Evolutionary conservation across 225 moss, liverwort and hornwort species (phyloP).

Genomic region (Rhytidiadelphus loreus): DNA sequence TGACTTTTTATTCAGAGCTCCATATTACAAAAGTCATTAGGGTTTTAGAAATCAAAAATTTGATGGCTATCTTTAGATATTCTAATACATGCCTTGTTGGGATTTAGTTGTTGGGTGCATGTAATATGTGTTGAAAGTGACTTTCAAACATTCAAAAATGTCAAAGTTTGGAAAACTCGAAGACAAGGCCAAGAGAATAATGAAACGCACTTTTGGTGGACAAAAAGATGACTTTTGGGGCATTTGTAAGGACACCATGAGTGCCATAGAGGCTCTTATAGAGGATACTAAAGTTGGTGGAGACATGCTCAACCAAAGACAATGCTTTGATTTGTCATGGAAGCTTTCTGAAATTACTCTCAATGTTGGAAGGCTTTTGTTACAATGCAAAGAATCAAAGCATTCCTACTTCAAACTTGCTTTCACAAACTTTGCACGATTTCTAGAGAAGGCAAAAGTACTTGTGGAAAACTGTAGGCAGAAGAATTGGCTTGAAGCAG

Average conservation of each 20-base stretch:
- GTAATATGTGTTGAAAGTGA: background rate
- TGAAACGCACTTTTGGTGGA: background rate
- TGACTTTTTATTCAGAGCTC: too few species aligned
- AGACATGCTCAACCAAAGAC: background rate
- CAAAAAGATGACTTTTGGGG: background rate
- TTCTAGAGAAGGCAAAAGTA: background rate
- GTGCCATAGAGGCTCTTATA: background rate
- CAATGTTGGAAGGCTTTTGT: background rate
- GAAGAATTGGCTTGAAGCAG: background rate
- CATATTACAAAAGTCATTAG: too few species aligned
- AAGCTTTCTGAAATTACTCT: background rate
- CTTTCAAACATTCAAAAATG: background rate
- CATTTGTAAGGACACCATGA: background rate
- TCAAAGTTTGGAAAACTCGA: background rate
- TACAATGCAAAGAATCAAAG: background rate
- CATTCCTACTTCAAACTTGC: background rate
- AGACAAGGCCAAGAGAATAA: background rate
- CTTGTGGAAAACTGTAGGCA: background rate
- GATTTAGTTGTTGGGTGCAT: background rate
- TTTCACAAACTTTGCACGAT: background rate
- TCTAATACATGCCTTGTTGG: background rate
- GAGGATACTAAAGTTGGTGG: accelerated
- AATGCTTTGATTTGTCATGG: accelerated
- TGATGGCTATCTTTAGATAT: accelerated
- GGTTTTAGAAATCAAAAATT: too few species aligned